Base-by-base conservation (phyloP, 169 alveolate genomes). In the Plasmodium falciparum region DNA sequence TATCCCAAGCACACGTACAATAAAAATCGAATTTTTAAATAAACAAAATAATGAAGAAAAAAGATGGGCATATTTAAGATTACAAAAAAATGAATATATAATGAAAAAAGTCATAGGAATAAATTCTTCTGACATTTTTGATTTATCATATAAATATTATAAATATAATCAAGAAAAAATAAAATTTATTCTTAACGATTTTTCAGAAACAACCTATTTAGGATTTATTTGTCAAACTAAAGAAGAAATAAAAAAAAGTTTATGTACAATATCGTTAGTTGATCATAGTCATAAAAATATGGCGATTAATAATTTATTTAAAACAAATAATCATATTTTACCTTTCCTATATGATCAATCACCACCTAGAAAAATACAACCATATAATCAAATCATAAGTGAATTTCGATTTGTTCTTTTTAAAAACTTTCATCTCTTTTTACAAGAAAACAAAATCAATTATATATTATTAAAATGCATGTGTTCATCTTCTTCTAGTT, bases 141-240 rank as follows among this genome's bases (percentile, higher is more conserved):
- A 76, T 15, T 65, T 76, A 15, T 15, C 29, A 54, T 76, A 76
- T 56, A 76, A 65, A 49, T 76, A 76, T 50, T 76, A 47, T 47
- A 76, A 63, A 52, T 56, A 49, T 50, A 22, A 76, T 26, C 20
- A 76, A 17, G 76, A 76, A 20, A 76, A 50, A 11, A 43, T 47
- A 7, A 76, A 49, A 47, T 76, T 62, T 54, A 9, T 76, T 17
- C 12, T 76, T 17, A 76, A 76, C 11, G 76, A 76, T 24, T 76
- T 76, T 76, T 17, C 26, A 33, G 89, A 76, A 43, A 76, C 89
- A 0, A 47, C 63, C 12, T 76, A 76, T 39, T 49, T 76, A 11
- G 89, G 89, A 17, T 63, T 76, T 67, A 67, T 76, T 17, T 76
- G 89, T 49, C 71, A 76, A 63, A 76, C 76, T 3, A 52, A 63